Percentiles rank a stretch among this genome's conserved stretches.
Conservation (phyloP, 2,329 filamentous ascomycete genomes). For the Endocalyx cinctus region DNA sequence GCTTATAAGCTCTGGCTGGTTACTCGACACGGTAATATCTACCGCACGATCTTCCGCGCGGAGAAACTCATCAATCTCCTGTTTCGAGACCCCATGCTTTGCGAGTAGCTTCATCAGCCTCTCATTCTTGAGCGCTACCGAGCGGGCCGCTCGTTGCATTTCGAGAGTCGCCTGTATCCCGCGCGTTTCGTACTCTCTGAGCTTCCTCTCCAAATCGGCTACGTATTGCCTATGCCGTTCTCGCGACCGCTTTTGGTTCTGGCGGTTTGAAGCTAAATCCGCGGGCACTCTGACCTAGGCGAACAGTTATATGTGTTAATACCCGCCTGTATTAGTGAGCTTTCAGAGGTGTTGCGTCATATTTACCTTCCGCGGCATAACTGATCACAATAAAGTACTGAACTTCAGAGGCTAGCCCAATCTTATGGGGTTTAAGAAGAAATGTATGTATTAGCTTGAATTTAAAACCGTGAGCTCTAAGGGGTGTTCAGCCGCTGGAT, state of each 20-base stretch:
- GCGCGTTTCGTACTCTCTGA: constrained; percentile 43
- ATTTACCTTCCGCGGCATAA: too few species aligned
- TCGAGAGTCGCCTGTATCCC: constrained; percentile 46
- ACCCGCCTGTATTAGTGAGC: too few species aligned
- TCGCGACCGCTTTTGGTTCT: constrained; percentile 51
- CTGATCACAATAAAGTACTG: too few species aligned
- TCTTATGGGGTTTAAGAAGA: too few species aligned
- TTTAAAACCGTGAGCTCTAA: too few species aligned
- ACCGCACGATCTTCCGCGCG: constrained; percentile 3
- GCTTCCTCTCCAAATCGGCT: constrained; percentile 39
- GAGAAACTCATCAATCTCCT: constrained; percentile 37
- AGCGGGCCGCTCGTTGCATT: constrained; percentile 49
- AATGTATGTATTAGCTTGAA: too few species aligned
- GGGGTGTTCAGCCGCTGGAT: too few species aligned
- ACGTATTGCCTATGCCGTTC: constrained; percentile 47
- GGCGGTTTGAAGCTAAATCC: constrained; percentile 27
- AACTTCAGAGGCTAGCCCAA: too few species aligned
- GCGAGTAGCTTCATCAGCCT: constrained; percentile 38
- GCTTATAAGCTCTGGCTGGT: too few species aligned
- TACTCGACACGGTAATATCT: too few species aligned
- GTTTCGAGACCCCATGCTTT: constrained; percentile 32
- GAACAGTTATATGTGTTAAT: too few species aligned
- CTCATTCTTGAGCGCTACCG: constrained; percentile 44
- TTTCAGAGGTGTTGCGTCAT: too few species aligned
- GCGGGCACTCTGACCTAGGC: constrained; percentile 17